Conservation (phyloP, 1,284 basidiomycete species). For the Naganishia liquefaciens region DNA sequence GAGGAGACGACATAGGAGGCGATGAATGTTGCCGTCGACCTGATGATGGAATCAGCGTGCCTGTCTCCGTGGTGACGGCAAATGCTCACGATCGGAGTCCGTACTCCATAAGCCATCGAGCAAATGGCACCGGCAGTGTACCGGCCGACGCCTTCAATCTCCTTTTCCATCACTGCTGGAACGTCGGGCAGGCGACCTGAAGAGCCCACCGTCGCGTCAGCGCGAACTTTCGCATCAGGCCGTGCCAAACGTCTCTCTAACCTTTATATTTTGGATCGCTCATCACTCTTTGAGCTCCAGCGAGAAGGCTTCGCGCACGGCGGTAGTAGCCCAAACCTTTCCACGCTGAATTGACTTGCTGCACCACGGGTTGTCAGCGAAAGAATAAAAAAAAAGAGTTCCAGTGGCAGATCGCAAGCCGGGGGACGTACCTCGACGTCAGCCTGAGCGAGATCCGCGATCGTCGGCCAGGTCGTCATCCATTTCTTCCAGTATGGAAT, state of each 20-base stretch:
- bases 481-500: conserved; percentile 85
- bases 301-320: conserved; percentile 74
- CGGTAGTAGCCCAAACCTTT: conserved; percentile 86
- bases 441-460: conserved; percentile 71
- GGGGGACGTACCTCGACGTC: conserved; percentile 65
- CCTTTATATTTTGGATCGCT: conserved; percentile 58
- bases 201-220: conserved; percentile 4
- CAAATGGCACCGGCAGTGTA: conserved; percentile 85
- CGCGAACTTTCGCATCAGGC: neutral
- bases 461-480: conserved; percentile 84
- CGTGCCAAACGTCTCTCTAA: too few relatives aligned
- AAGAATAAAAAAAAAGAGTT: too few relatives aligned
- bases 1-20: conserved; percentile 75
- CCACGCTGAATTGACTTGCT: conserved; percentile 79
- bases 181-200: conserved; percentile 68
- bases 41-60: conserved; percentile 43
- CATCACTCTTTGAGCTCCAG: conserved; percentile 74
- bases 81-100: conserved; percentile 73
- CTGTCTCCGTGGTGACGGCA: neutral
- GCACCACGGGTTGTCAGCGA: neutral
- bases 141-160: conserved; percentile 84
- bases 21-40: conserved; percentile 90
- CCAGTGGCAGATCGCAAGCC: neutral
- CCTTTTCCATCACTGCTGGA: conserved; percentile 75
- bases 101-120: conserved; percentile 83